These are phyloP conservation scores for Alternaria solani DNA, from an alignment of 2,329 filamentous ascomycete genomes.

Conservation along the genomic window DNA sequence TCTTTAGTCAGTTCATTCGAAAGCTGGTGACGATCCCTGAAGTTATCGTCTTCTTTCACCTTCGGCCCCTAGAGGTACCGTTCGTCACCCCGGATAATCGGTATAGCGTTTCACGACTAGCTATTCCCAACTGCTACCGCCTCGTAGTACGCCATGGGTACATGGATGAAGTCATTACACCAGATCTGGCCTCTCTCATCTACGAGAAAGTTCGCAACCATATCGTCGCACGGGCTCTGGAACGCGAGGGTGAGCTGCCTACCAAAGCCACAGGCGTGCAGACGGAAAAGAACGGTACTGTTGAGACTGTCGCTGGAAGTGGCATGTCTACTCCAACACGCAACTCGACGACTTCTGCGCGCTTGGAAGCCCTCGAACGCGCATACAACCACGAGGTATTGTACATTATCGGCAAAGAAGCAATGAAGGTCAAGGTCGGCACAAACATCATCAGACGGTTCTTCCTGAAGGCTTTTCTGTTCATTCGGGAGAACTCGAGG, in stretches of 20 bases:
- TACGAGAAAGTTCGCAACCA: constrained; percentile 64
- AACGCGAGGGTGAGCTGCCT: constrained; percentile 36
- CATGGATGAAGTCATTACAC: constrained; percentile 73
- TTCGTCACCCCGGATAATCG: constrained; percentile 53
- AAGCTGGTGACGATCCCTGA: constrained; percentile 74
- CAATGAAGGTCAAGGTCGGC: constrained; percentile 51
- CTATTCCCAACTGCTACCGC: constrained; percentile 70
- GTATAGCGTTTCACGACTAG: constrained; percentile 56
- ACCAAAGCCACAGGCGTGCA: constrained; percentile 10
- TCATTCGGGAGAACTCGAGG: constrained; percentile 71
- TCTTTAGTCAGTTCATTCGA: constrained; percentile 75
- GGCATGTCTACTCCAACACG: constrained; percentile 22
- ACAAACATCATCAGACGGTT: constrained; percentile 56
- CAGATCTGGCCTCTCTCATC: constrained; percentile 64
- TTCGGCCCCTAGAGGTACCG: constrained; percentile 69
- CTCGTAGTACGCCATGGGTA: constrained; percentile 76
- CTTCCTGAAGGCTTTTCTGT: constrained; percentile 66
- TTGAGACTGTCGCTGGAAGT: constrained; percentile 10
- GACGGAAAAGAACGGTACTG: not conserved
- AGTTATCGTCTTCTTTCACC: constrained; percentile 77
- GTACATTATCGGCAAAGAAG: constrained; percentile 65
- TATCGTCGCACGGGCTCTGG: constrained; percentile 40
- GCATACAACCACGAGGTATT: constrained; percentile 59
- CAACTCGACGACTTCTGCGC: constrained; percentile 34
- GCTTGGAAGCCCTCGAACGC: constrained; percentile 50